Conservation (phyloP, 805 yeast genomes). For the Wickerhamomyces ciferrii region DNA sequence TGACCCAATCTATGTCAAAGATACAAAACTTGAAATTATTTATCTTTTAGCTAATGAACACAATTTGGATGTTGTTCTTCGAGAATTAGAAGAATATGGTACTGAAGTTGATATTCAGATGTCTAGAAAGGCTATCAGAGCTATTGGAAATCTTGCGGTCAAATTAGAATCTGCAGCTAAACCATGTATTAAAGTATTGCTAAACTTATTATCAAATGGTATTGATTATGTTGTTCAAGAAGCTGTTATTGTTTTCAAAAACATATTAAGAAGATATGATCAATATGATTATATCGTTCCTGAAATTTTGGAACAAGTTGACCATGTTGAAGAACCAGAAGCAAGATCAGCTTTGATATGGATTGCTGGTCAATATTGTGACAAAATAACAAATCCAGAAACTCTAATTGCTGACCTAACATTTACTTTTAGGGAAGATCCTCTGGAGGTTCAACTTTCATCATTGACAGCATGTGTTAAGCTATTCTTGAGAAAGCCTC, state of each 20-base stretch:
- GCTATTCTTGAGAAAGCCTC: constrained; percentile 53
- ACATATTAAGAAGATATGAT: constrained; percentile 75
- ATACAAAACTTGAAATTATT: constrained; percentile 84
- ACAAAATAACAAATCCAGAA: constrained; percentile 36
- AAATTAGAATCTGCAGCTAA: constrained; percentile 60
- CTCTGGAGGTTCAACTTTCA: constrained; percentile 69
- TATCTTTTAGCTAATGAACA: constrained; percentile 66
- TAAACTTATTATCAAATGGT: constrained; percentile 56
- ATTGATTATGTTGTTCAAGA: constrained; percentile 78
- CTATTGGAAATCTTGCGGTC: constrained; percentile 85
- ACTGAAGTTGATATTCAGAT: constrained; percentile 81
- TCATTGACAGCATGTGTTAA: constrained; percentile 72
- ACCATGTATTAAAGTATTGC: constrained; percentile 57
- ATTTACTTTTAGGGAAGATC: constrained; percentile 51
- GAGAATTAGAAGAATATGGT: constrained; percentile 82
- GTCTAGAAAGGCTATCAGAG: constrained; percentile 83
- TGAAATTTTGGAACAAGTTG: constrained; percentile 36
- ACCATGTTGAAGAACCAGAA: constrained; percentile 67
- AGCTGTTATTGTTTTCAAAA: constrained; percentile 67
- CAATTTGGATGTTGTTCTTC: constrained; percentile 56
- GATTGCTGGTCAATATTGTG: constrained; percentile 74
- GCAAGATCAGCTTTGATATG: constrained; percentile 76
- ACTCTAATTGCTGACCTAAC: constrained; percentile 37
- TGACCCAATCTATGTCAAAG: constrained; percentile 85
- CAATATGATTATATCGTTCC: constrained; percentile 40